Evolutionary conservation across 192 early-diverging fungal species (phyloP), one percentile per base, ranked within the genome.

Genomic region (Podila horticola): DNA sequence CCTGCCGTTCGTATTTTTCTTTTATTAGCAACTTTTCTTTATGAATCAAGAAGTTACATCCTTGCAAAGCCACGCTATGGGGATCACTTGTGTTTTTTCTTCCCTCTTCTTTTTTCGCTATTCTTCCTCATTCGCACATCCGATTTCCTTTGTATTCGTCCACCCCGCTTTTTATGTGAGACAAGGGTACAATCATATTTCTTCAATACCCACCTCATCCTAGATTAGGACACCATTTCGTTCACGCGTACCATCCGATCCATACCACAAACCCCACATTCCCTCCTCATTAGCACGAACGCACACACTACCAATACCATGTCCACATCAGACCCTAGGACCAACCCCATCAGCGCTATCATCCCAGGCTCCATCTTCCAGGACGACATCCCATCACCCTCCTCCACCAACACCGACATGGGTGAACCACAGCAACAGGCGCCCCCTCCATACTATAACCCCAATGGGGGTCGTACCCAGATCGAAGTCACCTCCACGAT

Each of bases 401-500:
- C 57, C 11, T 2, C 48, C 5, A 10, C 33, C 9, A 28, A 41
- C 31, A 15, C 64, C 22, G 36, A 13, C 31, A 26, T 11, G 13
- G 1, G 26, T 17, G 36, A 19, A 20, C 58, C 8, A 15, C 60
- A 61, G 5, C 49, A 20, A 24, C 52, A 60, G 5, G 33, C 12
- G 38, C 41, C 63, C 45, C 31, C 69, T 11, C 45, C 75, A n/a
- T 19, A 12, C 11, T 13, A 3, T 2, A 58, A 31, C 57, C 17
- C 26, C 3, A 45, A 22, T 50, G 58, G 64, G 4, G 30, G 20
- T 22, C 20, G 30, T n/a, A 12, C 50, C 12, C 64, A 66, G 33
- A 79, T 79, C 29, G 69, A 71, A 38, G 69, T 79, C 36, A 66
- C 30, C 22, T 58, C 49, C 10, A 81, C 77, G 0, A 81, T 48